These are phyloP conservation scores for Creolimax fragrantissima DNA, from an alignment of 78 protist species.

Conservation along the genomic window DNA sequence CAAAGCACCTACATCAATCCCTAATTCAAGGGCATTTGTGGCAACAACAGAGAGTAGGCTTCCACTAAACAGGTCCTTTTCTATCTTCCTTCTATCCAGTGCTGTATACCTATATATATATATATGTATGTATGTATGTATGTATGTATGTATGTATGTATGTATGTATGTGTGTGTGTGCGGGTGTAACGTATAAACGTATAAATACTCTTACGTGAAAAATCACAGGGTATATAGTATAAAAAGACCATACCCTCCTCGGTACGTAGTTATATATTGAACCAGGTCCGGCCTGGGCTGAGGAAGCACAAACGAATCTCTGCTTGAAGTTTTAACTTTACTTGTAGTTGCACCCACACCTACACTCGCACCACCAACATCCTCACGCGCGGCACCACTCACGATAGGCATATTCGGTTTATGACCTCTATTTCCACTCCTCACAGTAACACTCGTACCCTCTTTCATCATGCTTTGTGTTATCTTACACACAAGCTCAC, in stretches of 20 bases:
- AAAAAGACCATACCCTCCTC: constrained; percentile 37
- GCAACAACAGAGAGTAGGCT: constrained; percentile 35
- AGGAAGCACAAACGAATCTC: not conserved
- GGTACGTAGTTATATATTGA: constrained; percentile 14
- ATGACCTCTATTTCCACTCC: not conserved
- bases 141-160: too few relatives aligned
- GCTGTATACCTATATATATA: not conserved
- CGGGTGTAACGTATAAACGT: not conserved
- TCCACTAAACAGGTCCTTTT: constrained; percentile 32
- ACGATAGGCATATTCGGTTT: not conserved
- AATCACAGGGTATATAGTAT: not conserved
- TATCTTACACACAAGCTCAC: constrained; percentile 36
- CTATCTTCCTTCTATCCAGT: constrained; percentile 17
- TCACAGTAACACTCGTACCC: not conserved
- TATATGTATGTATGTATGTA: not conserved
- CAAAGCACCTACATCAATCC: constrained; percentile 41
- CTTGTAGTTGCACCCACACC: not conserved
- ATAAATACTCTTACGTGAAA: not conserved
- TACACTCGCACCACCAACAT: not conserved
- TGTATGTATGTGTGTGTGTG: not conserved
- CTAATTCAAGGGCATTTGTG: constrained; percentile 53
- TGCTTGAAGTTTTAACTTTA: not conserved
- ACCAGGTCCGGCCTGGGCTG: not conserved
- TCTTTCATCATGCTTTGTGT: constrained; percentile 5
- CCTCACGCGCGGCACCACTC: not conserved